Evolutionary conservation across 768 basidiomycete genomes (phyloP), one percentile per base, ranked within the genome.

Genomic region (Lepiota venenata): DNA sequence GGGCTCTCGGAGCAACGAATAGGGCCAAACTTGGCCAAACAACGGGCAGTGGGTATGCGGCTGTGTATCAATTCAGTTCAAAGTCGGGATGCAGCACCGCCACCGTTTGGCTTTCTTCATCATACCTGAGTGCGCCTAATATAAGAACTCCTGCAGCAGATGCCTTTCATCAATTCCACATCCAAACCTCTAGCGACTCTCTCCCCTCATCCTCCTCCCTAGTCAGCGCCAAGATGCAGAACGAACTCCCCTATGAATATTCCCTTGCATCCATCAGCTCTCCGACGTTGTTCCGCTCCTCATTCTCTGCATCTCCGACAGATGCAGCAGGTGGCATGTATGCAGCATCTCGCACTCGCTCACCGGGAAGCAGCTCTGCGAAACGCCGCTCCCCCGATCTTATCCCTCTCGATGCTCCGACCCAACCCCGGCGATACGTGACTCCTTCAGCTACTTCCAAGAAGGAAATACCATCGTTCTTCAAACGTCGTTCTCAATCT

Each of bases 331-430:
- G 47, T n/a, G 53, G 53, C 14, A 18, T 55, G 8, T 55, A 55
- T 14, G 46, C 53, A 8, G 47, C 46, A 14, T 22, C 38, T 15
- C 53, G n/a, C 27, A 36, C 39, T 35, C 39, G 16, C 21, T 55
- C 27, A 16, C 53, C 53, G n/a, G 52, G 52, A 3, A 29, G 32
- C 27, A 27, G 40, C 5, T 29, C 50, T 14, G 61, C 85, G 53
- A 83, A 80, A 66, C 85, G 87, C 68, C 71, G 84, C 39, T 81
- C 80, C 3, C 85, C 89, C 2, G 79, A 80, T 2, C 78, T 91
- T 18, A 79, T 93, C 20, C 78, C 85, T 18, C 65, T 85, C 60
- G 83, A 88, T 49, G 92, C 92, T 1, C 93, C 92, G 0, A 91
- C 87, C 1, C 92, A 94, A 64, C 42, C 79, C 0, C 84, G 92